Evolutionary conservation across 139 green algal genomes (phyloP), one percentile per base, ranked within the genome.

Genomic region (Coccomyxa sp.): DNA sequence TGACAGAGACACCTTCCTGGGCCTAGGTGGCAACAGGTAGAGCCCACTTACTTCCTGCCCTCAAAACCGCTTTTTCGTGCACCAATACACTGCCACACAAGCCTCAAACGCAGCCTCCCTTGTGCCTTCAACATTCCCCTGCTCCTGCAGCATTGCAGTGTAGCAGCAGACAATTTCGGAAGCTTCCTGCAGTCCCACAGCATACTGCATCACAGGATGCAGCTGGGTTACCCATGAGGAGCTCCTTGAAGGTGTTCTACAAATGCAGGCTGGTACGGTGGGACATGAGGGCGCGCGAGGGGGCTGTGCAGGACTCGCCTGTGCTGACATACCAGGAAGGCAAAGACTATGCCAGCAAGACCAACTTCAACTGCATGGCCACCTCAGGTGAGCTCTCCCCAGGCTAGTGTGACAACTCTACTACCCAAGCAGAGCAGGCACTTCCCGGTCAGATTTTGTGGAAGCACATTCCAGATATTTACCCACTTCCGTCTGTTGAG

Each of bases 261-360:
- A 36, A 6, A 68, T n/a, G 38, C 77, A 76, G 79, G 16, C 76
- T 91, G 55, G 80, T 78, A 31, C 88, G 89, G 39, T 98, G 95
- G 95, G 95, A 98, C 84, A 86, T 96, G 80, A 89, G 94, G 8
- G 85, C 87, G 38, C 76, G 58, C 80, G 81, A 77, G 16, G 86
- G 81, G 37, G 78, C 93, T 16, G 94, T 96, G 64, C 79, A 89
- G 69, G 84, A 90, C 36, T 82, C 86, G 78, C 86, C 92, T 4
- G 75, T 89, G 0, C 58, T 94, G 37, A 69, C 44, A 12, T 98
- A 92, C 76, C 80, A 79, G 8, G 88, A 79, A 34, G 95, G 95
- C 79, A 97, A 98, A 81, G 92, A 97, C 81, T 99, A 97, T 82
- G 82, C 92, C 6, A 81, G 88, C 40, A 89, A 89, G 64, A 91